Conservation (phyloP, 2,329 filamentous ascomycete genomes). For the Xylaria arbuscula region DNA sequence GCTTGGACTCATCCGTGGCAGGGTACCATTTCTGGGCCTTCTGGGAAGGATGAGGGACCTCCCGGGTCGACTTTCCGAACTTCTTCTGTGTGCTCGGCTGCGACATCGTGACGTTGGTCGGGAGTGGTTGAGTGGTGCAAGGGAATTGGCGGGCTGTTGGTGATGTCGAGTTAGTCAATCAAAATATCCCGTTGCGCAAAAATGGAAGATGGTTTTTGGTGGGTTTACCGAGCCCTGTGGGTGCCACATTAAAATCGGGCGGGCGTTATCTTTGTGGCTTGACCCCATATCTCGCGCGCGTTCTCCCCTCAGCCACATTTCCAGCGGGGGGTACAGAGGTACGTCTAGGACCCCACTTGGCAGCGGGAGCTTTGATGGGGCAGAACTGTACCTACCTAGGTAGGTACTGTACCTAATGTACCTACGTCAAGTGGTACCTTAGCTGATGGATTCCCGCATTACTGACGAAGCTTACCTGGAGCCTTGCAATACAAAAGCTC, state of each 20-base stretch:
- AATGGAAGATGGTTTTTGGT: conserved; percentile 50
- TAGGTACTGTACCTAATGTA: too few relatives aligned
- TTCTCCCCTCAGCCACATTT: conserved; percentile 27
- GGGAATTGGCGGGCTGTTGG: conserved; percentile 46
- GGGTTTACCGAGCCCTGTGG: conserved; percentile 51
- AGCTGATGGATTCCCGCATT: conserved; percentile 22
- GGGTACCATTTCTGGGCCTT: conserved; percentile 99
- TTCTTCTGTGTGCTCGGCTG: conserved; percentile 80
- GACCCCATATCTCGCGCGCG: neutral
- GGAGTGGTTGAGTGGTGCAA: conserved; percentile 45
- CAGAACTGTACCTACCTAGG: too few relatives aligned
- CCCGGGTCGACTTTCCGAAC: conserved; percentile 96
- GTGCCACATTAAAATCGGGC: conserved; percentile 42
- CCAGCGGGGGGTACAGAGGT: neutral
- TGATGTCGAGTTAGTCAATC: conserved; percentile 40
- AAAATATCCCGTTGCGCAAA: conserved; percentile 49
- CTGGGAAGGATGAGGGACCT: conserved; percentile 85
- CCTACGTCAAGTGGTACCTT: neutral
- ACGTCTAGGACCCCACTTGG: neutral
- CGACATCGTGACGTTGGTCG: conserved; percentile 76
- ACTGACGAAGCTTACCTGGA: conserved; percentile 49
- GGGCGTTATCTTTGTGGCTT: conserved; percentile 36
- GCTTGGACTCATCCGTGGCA: conserved; percentile 87
- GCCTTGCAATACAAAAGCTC: conserved; percentile 41
- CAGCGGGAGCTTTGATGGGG: neutral